Base-by-base conservation (phyloP, 176 grass and related monocot genomes). In the Oryza australiensis region DNA sequence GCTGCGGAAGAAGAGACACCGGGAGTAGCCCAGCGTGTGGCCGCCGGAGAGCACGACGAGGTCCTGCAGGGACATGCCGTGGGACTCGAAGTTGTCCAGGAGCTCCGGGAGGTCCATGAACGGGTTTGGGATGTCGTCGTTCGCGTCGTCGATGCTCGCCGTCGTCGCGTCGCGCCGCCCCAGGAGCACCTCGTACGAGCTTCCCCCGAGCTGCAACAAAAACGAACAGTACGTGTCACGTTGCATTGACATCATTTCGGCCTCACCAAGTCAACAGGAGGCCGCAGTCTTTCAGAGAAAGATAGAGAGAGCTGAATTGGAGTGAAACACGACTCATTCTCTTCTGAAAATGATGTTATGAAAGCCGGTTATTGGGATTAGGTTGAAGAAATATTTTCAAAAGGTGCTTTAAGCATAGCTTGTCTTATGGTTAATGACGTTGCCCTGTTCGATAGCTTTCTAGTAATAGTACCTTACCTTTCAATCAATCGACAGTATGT, bases 21-120 rank as follows among this genome's bases (percentile, higher is more conserved):
- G 87, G 69, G 94, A 62, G 82, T 89, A 97, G 40, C 89, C 91
- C 12, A 97, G 82, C 22, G 91, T 97, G 89, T 97, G 94, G 42
- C 60, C 82, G 24, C 94, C 94, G 14, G 94, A 89, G 34, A 97
- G 91, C 55, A 84, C 89, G 0, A 91, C 91, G 3, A 94, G 94
- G 89, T 97, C 94, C 22, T 71, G 16, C 20, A 94, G 87, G 5
- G 91, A 89, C 15, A 97, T 82, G 60, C 91, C 94, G 10, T 84
- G 94, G 0, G 87, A 76, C 43, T 88, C 13, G 82, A 97, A 97
- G 79, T 40, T 97, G 27, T 51, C 26, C n/a, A 81, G 24, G 23
- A 97, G 94, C 57, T 79, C 82, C 26, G 82, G 69, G 5, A 84
- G 66, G 82, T 88, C 86, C 74, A 90, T 91, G 79, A 62, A 83